Base-by-base conservation (phyloP, 768 basidiomycete species). In the Psilocybe cyanescens region DNA sequence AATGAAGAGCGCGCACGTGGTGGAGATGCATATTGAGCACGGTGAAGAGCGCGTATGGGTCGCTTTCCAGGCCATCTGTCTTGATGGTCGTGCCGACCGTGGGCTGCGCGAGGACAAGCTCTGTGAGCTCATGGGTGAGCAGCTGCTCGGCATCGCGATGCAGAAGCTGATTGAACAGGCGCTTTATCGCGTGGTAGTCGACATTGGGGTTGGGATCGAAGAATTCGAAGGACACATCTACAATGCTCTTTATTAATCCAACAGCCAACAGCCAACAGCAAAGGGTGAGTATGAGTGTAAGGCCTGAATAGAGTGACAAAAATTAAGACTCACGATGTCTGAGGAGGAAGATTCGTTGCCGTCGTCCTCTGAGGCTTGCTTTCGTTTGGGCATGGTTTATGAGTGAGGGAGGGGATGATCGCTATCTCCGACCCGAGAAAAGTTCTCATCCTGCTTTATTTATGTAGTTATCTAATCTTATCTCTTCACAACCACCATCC, bases 161-260 rank as follows among this genome's bases (percentile, higher is more conserved):
- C 65, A 94, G 87, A 29, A 92, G 86, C 72, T 93, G 91, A 0
- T 70, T 70, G 12, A 91, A 72, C 1, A 94, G 81, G 0, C 91
- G 84, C 58, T 92, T 91, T 69, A 97, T 79, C 2, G 95, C 94
- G 64, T 91, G 88, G 71, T 91, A 97, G 77, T 99, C 96, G 67
- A 92, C 76, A 28, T 73, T 82, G 2, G 91, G 86, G 65, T 92
- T 89, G 5, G 93, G 87, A 72, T 93, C 89, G 81, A 93, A 96
- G 72, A 97, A 99, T 65, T 97, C 95, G 70, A 99, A 98, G 70
- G 91, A 89, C 66, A 96, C 90, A 74, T 96, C 85, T 76, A 96
- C 82, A 68, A 90, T 82, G 59, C 68, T 70, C 71, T 72, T 52
- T 45, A 24, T 2, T 24, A 2, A 24, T 24, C 2, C 24, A 24